A percentile compares a stretch with the other conserved stretches of the same genome.
Evolutionary conservation across 75 land plant genomes (phyloP).

Genomic region (Picea glauca): DNA sequence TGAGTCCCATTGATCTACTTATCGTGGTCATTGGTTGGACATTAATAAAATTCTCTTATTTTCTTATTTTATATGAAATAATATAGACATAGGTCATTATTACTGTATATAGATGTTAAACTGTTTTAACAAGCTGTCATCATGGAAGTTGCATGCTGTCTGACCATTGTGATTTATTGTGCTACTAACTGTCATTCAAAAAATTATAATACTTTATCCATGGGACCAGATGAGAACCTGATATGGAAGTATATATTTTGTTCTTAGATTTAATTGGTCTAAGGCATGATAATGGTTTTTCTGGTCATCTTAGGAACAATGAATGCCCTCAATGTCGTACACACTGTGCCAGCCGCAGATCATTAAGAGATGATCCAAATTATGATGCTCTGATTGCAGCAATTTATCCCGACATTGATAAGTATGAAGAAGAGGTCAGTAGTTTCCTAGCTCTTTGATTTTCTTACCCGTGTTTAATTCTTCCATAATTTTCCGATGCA

Average conservation of each 20-base stretch:
- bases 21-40: too few relatives aligned
- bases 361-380: conserved; percentile 97
- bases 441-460: conserved; percentile 6
- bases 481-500: conserved; percentile 2
- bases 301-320: conserved; percentile 65
- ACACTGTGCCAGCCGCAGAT: conserved; percentile 98
- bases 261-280: neutral
- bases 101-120: neutral
- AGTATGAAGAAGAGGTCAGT: conserved; percentile 91
- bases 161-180: neutral
- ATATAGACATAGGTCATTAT: neutral
- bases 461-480: neutral
- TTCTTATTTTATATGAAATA: too few relatives aligned
- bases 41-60: too few relatives aligned
- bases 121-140: neutral
- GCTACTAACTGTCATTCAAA: neutral
- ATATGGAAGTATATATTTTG: neutral
- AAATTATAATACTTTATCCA: neutral
- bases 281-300: neutral
- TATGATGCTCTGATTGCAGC: conserved; percentile 91
- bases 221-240: neutral
- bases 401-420: conserved; percentile 86
- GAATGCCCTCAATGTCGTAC: conserved; percentile 99
- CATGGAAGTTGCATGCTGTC: neutral
- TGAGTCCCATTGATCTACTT: too few relatives aligned